Evolutionary conservation across 306 rosid species (phyloP).

Genomic region (Pyrus communis): DNA sequence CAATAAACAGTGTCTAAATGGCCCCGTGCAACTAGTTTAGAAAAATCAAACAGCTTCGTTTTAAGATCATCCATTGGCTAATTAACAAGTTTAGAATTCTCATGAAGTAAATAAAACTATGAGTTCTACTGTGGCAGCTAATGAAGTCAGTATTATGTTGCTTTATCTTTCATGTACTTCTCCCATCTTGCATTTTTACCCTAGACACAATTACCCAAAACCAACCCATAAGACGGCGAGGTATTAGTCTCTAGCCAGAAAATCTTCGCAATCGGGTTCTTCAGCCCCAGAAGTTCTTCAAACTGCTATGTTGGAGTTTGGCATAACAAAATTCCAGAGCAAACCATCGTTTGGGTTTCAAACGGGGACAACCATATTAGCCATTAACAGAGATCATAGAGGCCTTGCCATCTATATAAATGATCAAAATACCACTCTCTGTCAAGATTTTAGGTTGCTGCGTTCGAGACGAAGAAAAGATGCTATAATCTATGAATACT

Average conservation of each 20-base stretch:
- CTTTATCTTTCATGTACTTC: neutral
- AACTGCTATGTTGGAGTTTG: neutral
- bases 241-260: slow-evolving; percentile 22
- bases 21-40: no score
- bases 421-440: no score
- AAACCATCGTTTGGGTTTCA: slow-evolving; percentile 67
- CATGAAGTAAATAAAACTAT: no score
- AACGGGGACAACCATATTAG: slow-evolving; percentile 37
- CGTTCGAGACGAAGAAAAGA: no score
- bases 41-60: no score
- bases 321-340: neutral
- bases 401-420: neutral
- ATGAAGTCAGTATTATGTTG: neutral
- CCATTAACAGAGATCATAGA: neutral
- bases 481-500: slow-evolving; percentile 39
- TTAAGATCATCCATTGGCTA: no score
- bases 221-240: slow-evolving; percentile 38
- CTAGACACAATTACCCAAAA: slow-evolving; percentile 16
- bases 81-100: no score
- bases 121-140: no score
- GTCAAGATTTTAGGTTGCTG: no score
- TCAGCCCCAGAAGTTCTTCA: slow-evolving; percentile 29
- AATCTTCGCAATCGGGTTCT: slow-evolving; percentile 57
- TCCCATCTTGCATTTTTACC: slow-evolving; percentile 1
- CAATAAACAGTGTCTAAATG: no score